Evolutionary conservation across 108 stramenopile genomes (phyloP).

Genomic region (Skeletonema potamos): DNA sequence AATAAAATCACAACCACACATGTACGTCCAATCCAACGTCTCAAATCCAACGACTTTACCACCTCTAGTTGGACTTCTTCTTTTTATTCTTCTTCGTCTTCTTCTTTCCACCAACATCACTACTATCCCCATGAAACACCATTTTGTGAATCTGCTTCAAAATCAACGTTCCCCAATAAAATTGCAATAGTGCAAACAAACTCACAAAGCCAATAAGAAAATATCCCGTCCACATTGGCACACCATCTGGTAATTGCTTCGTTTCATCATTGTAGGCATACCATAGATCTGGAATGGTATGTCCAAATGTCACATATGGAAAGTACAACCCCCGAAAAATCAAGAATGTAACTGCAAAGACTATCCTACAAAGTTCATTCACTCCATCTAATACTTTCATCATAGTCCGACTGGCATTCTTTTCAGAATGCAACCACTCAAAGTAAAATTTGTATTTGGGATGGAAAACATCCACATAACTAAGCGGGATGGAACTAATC

Average conservation of each 20-base stretch:
- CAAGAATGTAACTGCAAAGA: constrained; percentile 61
- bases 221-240: constrained; percentile 36
- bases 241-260: constrained; percentile 13
- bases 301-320: constrained; percentile 43
- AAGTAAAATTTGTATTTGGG: constrained; percentile 57
- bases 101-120: neutral
- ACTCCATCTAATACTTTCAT: constrained; percentile 10
- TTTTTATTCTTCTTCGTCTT: neutral
- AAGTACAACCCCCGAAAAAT: constrained; percentile 56
- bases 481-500: constrained; percentile 59
- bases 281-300: constrained; percentile 46
- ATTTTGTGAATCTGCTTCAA: constrained; percentile 43
- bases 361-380: constrained; percentile 42
- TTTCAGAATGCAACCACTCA: constrained; percentile 36
- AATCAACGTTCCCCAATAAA: constrained; percentile 59
- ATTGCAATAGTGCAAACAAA: constrained; percentile 52
- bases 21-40: no score
- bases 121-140: constrained; percentile 13
- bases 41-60: neutral
- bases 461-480: constrained; percentile 66
- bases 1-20: neutral
- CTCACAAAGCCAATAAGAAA: constrained; percentile 21
- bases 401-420: neutral
- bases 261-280: constrained; percentile 3
- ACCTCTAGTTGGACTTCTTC: neutral